Percentiles rank a stretch among this genome's conserved stretches.
These are phyloP conservation scores for Salicornia ramosissima DNA, from an alignment of 148 eudicot genomes.

Conservation along the genomic window DNA sequence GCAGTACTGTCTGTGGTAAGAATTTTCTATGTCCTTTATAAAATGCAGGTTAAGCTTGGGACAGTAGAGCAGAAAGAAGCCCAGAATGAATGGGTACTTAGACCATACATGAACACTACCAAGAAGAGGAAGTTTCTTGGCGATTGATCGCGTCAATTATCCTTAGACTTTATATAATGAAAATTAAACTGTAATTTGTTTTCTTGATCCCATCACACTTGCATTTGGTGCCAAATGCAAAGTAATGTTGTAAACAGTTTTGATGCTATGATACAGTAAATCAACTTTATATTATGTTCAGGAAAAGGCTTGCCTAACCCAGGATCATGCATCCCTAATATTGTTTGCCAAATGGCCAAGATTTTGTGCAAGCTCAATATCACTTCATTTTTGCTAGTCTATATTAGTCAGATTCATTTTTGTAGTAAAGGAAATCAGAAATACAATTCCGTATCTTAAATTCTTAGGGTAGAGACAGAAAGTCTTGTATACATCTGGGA, in stretches of 20 bases:
- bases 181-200: not conserved
- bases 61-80: conserved; percentile 91
- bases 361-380: too few species aligned
- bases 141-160: conserved; percentile 28
- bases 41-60: conserved; percentile 76
- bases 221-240: not conserved
- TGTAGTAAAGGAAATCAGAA: too few species aligned
- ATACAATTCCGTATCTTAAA: too few species aligned
- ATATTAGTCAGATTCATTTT: too few species aligned
- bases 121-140: conserved; percentile 75
- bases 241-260: conserved; percentile 6
- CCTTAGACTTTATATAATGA: not conserved
- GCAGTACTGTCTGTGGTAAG: not conserved
- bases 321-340: too few species aligned
- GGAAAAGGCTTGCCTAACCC: too few species aligned
- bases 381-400: too few species aligned
- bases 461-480: too few species aligned
- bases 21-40: not conserved
- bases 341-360: too few species aligned
- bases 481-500: too few species aligned
- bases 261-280: not conserved
- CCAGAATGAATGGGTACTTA: conserved; percentile 67
- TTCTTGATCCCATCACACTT: not conserved
- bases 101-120: conserved; percentile 85
- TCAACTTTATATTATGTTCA: not conserved